These are phyloP conservation scores for Moricandia moricandioides DNA, from an alignment of 345 rosid genomes.

Conservation along the genomic window DNA sequence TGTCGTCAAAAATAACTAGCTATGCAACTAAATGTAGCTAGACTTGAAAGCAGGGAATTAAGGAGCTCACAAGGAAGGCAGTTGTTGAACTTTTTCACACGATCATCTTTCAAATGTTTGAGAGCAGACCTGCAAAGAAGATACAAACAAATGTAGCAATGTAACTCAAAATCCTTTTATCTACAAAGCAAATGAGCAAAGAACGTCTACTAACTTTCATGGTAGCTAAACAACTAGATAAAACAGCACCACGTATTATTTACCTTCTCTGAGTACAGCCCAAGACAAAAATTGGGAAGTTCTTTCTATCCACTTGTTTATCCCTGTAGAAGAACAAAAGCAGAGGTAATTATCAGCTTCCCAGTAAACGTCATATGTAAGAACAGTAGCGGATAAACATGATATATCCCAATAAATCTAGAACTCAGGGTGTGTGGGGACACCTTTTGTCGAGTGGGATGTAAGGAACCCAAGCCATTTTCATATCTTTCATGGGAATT, in stretches of 20 bases:
- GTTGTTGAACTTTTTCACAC: conserved; percentile 69
- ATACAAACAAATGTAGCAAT: not conserved
- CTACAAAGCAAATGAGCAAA: conserved; percentile 8
- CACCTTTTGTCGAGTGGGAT: conserved; percentile 83
- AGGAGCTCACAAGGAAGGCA: conserved; percentile 84
- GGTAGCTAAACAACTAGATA: not conserved
- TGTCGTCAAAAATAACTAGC: not conserved
- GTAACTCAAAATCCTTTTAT: not conserved
- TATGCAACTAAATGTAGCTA: not conserved
- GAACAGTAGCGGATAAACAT: not conserved
- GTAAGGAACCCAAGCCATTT: conserved; percentile 96
- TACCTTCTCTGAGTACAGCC: conserved; percentile 88
- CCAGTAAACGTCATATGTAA: not conserved
- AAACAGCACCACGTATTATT: conserved; percentile 4
- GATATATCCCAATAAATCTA: not conserved
- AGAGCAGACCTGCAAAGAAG: conserved; percentile 68
- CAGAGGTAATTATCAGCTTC: conserved; percentile 13
- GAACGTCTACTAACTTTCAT: not conserved
- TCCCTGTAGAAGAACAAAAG: conserved; percentile 51
- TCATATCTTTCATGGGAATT: conserved; percentile 86
- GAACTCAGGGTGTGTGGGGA: conserved; percentile 18
- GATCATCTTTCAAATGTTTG: conserved; percentile 77
- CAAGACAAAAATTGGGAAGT: conserved; percentile 62
- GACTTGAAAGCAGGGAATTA: not conserved
- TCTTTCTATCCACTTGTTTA: conserved; percentile 62